These are phyloP conservation scores for Blastocladiella emersonii DNA, from an alignment of 371 early-diverging fungal genomes.

Conservation along the genomic window DNA sequence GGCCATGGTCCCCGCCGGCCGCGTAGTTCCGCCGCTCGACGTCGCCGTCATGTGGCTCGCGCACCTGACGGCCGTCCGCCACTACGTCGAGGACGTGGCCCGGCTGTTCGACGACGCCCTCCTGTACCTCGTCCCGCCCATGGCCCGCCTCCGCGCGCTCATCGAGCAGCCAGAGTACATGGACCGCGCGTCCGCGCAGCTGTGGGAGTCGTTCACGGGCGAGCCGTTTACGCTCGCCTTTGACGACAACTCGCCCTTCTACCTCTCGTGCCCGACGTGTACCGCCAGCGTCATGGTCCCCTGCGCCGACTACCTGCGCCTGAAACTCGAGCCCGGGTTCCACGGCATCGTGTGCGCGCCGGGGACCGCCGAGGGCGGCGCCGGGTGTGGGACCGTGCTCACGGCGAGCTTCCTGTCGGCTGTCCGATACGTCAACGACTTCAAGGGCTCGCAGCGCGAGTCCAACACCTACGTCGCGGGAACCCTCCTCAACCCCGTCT, in stretches of 20 bases:
- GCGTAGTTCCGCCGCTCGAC: background rate
- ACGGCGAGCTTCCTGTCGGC: background rate
- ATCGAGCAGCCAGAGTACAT: background rate
- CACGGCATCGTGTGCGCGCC: background rate
- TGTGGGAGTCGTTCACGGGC: slow-evolving; percentile 3
- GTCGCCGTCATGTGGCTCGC: background rate
- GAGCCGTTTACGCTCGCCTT: background rate
- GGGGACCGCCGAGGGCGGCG: background rate
- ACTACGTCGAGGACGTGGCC: background rate
- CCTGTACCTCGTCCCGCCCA: background rate
- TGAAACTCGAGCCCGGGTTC: background rate
- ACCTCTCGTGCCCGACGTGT: background rate
- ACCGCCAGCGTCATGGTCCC: background rate
- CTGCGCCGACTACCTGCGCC: background rate
- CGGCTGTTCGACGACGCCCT: slow-evolving; percentile 3
- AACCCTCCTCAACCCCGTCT: background rate
- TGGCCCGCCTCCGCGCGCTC: background rate
- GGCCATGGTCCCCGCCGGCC: background rate
- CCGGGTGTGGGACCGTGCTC: background rate
- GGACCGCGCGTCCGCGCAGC: too few relatives aligned
- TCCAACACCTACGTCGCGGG: background rate
- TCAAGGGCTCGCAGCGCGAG: background rate
- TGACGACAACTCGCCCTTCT: background rate
- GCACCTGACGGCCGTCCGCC: background rate
- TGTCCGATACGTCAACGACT: slow-evolving; percentile 2